phyloP scores from a whole-genome alignment of 352 stramenopile genomes.

The Globisporangium perplexum region DNA sequence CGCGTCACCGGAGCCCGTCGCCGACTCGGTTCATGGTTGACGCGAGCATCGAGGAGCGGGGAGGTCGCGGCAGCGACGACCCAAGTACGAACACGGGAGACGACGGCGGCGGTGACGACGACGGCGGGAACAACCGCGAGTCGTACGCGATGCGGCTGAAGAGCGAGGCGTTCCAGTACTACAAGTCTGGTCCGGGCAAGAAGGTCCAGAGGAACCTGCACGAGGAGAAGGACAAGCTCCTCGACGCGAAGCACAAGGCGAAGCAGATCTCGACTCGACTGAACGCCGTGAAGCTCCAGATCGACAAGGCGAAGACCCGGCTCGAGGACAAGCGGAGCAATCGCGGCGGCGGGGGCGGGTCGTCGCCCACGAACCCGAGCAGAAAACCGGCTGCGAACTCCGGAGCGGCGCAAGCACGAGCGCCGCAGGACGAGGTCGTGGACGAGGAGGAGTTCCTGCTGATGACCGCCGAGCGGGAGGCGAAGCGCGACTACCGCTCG shows the following conservation, averaged over 20 bases:
- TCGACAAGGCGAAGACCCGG: conserved; percentile 54
- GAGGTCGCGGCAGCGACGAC: conserved; percentile 13
- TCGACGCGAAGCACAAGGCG: conserved; percentile 63
- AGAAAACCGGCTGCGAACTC: neutral
- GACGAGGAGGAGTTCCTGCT: conserved; percentile 92
- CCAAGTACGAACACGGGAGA: conserved; percentile 18
- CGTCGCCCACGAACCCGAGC: conserved; percentile 5
- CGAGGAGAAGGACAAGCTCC: conserved; percentile 70
- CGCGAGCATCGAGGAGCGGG: conserved; percentile 6
- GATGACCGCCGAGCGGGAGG: conserved; percentile 78
- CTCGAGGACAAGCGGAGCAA: conserved; percentile 59
- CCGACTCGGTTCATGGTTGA: conserved; percentile 17
- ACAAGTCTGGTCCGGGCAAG: conserved; percentile 46
- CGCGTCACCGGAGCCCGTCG: conserved; percentile 31
- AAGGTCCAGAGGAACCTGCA: conserved; percentile 56
- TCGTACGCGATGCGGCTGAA: conserved; percentile 28
- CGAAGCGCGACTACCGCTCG: conserved; percentile 79
- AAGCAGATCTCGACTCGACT: conserved; percentile 66
- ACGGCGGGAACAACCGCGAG: conserved; percentile 1
- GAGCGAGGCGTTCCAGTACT: conserved; percentile 71
- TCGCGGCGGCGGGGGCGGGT: neutral
- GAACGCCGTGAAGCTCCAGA: conserved; percentile 76
- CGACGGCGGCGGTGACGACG: conserved; percentile 6
- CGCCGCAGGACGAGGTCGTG: conserved; percentile 69
- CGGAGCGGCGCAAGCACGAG: neutral